Conservation (phyloP, 345 rosid species). For the Xanthoceras sorbifolium region DNA sequence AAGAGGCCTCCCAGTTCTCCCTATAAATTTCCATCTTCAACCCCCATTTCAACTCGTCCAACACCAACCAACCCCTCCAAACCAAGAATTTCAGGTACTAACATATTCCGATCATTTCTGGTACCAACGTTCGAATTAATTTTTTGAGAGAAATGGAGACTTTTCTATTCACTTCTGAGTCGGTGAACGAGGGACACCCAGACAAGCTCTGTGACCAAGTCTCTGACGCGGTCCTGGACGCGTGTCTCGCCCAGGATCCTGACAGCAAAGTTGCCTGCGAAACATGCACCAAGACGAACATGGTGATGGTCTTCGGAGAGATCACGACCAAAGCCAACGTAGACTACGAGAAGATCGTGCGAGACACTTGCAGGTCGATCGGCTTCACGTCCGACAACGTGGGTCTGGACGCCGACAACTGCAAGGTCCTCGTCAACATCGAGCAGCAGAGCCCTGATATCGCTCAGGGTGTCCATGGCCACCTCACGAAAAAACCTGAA, state of each 20-base stretch:
- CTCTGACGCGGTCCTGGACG: constrained; percentile 71
- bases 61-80: neutral
- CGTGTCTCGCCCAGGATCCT: constrained; percentile 65
- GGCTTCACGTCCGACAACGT: constrained; percentile 63
- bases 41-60: neutral
- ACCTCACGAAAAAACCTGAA: constrained; percentile 63
- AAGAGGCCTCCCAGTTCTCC: neutral
- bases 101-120: too few species aligned
- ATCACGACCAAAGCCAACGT: constrained; percentile 70
- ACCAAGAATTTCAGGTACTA: neutral
- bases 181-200: constrained; percentile 80
- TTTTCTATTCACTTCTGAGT: constrained; percentile 71
- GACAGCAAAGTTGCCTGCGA: constrained; percentile 82
- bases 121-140: too few species aligned
- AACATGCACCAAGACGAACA: constrained; percentile 76
- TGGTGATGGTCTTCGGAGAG: constrained; percentile 81
- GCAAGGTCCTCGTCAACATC: constrained; percentile 66
- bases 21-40: neutral
- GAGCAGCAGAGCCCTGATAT: constrained; percentile 80
- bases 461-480: constrained; percentile 77
- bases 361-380: constrained; percentile 64
- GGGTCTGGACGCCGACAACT: constrained; percentile 69
- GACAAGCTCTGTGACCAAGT: constrained; percentile 82
- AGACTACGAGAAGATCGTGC: constrained; percentile 70
- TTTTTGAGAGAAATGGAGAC: constrained; percentile 53